These are phyloP conservation scores for Ilyonectria robusta DNA, from an alignment of 2,329 filamentous ascomycete species.

Conservation along the genomic window DNA sequence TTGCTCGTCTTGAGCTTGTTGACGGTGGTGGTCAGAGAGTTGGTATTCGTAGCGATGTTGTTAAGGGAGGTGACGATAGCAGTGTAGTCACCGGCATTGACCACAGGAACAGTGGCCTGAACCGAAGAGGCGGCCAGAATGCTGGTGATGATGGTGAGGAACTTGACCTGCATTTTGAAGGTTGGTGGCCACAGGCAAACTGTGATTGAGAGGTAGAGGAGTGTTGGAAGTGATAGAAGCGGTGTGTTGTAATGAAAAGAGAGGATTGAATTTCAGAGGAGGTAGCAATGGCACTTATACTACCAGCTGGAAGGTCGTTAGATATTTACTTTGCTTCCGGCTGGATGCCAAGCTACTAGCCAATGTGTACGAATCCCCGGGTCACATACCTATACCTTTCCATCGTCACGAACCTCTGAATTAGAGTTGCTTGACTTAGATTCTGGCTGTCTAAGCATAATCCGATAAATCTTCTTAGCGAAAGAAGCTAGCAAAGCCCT, in stretches of 20 bases:
- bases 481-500: neutral
- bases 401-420: neutral
- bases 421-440: neutral
- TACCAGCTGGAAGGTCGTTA: neutral
- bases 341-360: neutral
- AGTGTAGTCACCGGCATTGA: neutral
- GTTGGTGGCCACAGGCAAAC: neutral
- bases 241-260: neutral
- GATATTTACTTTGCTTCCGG: neutral
- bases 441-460: neutral
- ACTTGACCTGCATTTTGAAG: slow-evolving; percentile 37
- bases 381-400: slow-evolving; percentile 6
- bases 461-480: neutral
- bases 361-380: neutral
- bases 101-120: slow-evolving; percentile 11
- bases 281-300: neutral
- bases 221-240: slow-evolving; percentile 1
- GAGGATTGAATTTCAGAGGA: neutral
- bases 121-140: slow-evolving; percentile 32
- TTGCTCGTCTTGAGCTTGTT: neutral
- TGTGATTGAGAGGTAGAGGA: neutral
- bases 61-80: neutral
- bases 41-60: neutral
- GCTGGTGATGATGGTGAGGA: slow-evolving; percentile 35
- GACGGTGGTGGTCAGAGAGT: neutral